Conservation (phyloP, 2,329 filamentous ascomycete genomes). For the Colletotrichum endophyticum region DNA sequence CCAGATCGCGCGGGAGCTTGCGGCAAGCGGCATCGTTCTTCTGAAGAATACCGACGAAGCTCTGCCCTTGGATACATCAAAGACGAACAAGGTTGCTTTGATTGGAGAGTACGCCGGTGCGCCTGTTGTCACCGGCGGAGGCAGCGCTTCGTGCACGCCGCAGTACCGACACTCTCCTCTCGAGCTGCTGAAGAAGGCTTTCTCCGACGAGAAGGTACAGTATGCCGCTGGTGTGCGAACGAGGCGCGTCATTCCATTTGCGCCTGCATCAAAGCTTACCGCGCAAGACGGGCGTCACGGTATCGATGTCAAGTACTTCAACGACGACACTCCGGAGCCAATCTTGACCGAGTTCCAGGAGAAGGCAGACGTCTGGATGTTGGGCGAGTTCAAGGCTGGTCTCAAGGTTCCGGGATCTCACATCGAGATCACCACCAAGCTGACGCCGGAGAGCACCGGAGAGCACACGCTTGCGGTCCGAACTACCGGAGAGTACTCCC, state of each 20-base stretch:
- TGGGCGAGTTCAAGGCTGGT: constrained; percentile 22
- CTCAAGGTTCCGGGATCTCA: constrained; percentile 19
- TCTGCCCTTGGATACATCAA: background rate
- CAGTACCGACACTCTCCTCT: constrained; percentile 17
- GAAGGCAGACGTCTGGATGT: constrained; percentile 23
- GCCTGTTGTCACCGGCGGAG: constrained; percentile 8
- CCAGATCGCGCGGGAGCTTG: constrained; percentile 19
- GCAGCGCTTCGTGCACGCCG: constrained; percentile 14
- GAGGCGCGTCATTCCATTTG: constrained; percentile 18
- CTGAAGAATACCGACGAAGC: constrained; percentile 19
- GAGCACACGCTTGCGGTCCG: constrained; percentile 20
- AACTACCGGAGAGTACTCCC: constrained; percentile 13
- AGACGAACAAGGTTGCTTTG: background rate
- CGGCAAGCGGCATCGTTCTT: constrained; percentile 20
- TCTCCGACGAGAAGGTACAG: background rate
- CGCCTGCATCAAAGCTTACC: background rate
- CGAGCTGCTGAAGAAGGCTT: background rate
- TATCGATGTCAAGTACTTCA: constrained; percentile 19
- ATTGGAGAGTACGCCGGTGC: constrained; percentile 9
- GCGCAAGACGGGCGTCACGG: constrained; percentile 15
- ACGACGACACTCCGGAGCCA: constrained; percentile 11
- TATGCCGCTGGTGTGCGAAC: constrained; percentile 12
- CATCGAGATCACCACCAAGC: constrained; percentile 15
- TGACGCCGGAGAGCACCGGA: constrained; percentile 15
- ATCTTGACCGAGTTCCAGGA: constrained; percentile 17